Evolutionary conservation across 2,329 filamentous ascomycete genomes (phyloP), one percentile per base, ranked within the genome.

Genomic region (Fusarium irregulare): DNA sequence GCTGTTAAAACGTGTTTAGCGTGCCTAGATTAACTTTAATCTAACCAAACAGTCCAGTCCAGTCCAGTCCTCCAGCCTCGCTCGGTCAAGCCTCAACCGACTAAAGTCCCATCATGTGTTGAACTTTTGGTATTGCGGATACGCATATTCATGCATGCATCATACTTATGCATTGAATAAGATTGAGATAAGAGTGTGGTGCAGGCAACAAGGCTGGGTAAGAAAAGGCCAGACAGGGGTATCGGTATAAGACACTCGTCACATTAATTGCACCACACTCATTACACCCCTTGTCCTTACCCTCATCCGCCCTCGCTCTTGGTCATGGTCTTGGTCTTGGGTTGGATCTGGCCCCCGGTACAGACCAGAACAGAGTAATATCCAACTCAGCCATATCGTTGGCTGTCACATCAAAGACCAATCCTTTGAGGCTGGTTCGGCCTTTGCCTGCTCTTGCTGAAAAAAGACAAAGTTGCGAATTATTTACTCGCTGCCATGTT

Each of bases 11-110:
- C 48, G 40, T 57, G 34, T 61, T 65, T 71, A 71, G 68, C 68
- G 68, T 58, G n/a, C 30, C 23, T n/a, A 34, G 28, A 18, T 48
- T 44, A 71, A 71, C 68, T 56, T 71, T 71, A 71, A 71, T 60
- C 63, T n/a, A 71, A 70, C 63, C 51, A 56, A 64, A 37, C 34
- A 65, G 34, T n/a, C 47, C 27, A 32, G n/a, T 4, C 21, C 34
- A 65, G 34, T 4, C 21, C 34, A 65, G 34, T 13, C 47, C 27
- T 11, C 20, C 20, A 12, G 21, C 20, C 47, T 37, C 20, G 20
- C 34, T 6, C 34, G 34, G 34, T 37, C 34, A 60, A 21, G 25
- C 25, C 13, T 28, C n/a, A 20, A 20, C 12, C n/a, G 21, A 21
- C 27, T 25, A 27, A 32, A 40, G 37, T 27, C 9, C 49, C 27